Base-by-base conservation (phyloP, 2,329 filamentous ascomycete species). In the Hymenoscyphus scutula region DNA sequence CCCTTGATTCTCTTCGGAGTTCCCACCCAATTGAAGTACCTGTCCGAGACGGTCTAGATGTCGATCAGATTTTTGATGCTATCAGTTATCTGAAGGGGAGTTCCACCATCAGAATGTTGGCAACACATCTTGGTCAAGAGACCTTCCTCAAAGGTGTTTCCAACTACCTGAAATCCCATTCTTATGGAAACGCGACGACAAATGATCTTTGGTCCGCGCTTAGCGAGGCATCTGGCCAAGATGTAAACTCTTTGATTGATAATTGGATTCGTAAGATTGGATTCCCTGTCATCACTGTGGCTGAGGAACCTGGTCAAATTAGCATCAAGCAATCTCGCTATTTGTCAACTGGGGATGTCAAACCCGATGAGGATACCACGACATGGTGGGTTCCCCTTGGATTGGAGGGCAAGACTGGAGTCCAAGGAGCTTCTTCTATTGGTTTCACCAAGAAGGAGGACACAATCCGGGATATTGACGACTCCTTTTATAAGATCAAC, bases 41-140 rank as follows among this genome's bases (percentile, higher is more conserved):
- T 0, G 95, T 99, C 32, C 88, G 88, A 70, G 93, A 97, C 75
- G 95, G 93, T 32, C 84, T 98, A 11, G 95, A 98, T 70, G 92
- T 98, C 68, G 96, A 98, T 76, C 95, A 99, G 76, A 96, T 98
- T 68, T 99, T 99, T 73, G 95, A 99, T 75, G 86, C 89, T 75
- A 98, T 99, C 77, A 96, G 91, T 77, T 99, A 98, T 75, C 82
- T 96, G 66, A 98, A 99, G 80, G 95, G 95, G 38, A 96, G 92
- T 79, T 97, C 94, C 1, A 91, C 95, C 64, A 95, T 99, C 73
- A 90, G 95, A 73, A 99, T 99, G 95, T 79, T 99, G 71, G 94
- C 92, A 70, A 89, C 89, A 71, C 91, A 98, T 76, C 85, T 99
- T 19, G 92, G 92, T 15, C 88, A 90, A 59, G 87, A 97, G 72